Percentiles rank a stretch among this genome's conserved stretches.
Conservation (phyloP, 2,329 filamentous ascomycete genomes). For the Colletotrichum karsti region DNA sequence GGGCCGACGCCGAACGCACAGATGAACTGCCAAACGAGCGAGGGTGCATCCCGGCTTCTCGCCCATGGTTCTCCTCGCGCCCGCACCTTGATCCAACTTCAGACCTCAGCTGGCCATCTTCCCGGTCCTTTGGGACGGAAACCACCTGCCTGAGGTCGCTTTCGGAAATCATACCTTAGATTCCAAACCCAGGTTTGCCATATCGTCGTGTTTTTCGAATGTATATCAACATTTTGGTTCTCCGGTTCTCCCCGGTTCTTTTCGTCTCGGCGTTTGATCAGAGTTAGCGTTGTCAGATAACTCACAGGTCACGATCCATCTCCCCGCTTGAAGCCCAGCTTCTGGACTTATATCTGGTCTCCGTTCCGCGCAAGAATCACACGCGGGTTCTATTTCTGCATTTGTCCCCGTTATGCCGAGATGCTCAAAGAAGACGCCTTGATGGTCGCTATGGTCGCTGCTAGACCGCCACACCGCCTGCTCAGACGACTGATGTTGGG, state of each 20-base stretch:
- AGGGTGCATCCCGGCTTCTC: background rate
- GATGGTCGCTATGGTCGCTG: no score
- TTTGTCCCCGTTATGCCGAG: background rate
- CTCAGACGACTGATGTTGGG: no score
- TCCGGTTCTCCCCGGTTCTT: conserved; percentile 10
- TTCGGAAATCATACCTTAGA: background rate
- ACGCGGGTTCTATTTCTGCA: background rate
- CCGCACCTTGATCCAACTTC: conserved; percentile 10
- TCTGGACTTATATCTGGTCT: conserved; percentile 1
- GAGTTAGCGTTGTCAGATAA: background rate
- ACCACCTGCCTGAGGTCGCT: background rate
- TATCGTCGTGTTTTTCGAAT: background rate
- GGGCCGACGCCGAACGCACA: conserved; percentile 1
- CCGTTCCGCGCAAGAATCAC: background rate
- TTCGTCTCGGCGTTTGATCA: conserved; percentile 6
- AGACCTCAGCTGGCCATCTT: background rate
- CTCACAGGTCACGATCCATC: background rate
- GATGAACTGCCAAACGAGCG: conserved; percentile 1
- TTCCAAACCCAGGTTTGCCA: background rate
- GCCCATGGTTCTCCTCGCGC: background rate
- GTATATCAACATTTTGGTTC: background rate
- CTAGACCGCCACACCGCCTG: no score
- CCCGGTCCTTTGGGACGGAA: background rate
- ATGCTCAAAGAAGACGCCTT: no score
- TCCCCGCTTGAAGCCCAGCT: background rate